A percentile compares a stretch with the other conserved stretches of the same genome.
phyloP scores from a whole-genome alignment of 306 rosid genomes.

The Vigna hirtella region DNA sequence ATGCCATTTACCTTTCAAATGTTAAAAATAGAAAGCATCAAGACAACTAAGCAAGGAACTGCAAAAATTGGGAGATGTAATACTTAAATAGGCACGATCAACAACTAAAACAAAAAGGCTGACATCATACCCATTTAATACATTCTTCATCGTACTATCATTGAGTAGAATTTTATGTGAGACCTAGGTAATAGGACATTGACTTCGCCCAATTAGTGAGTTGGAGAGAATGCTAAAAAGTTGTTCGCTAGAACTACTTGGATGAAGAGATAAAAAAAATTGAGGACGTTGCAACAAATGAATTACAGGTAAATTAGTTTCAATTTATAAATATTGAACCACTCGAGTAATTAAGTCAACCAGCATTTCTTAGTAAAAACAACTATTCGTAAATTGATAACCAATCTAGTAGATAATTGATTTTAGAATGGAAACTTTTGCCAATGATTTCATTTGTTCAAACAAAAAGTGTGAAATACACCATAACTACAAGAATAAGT shows the following conservation, averaged over 20 bases:
- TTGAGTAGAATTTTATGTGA: not conserved
- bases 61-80: not conserved
- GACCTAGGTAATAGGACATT: not conserved
- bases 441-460: slow-evolving; percentile 19
- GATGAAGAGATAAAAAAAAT: slow-evolving; percentile 8
- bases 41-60: slow-evolving; percentile 26
- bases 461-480: slow-evolving; percentile 1
- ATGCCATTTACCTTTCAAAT: slow-evolving; percentile 14
- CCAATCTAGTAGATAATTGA: slow-evolving; percentile 2
- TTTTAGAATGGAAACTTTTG: slow-evolving; percentile 6
- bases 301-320: slow-evolving; percentile 9
- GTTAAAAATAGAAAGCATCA: slow-evolving; percentile 25
- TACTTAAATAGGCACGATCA: slow-evolving; percentile 32
- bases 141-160: not conserved
- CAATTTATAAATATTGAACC: slow-evolving; percentile 20
- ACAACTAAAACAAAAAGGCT: not conserved
- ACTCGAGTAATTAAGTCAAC: slow-evolving; percentile 24
- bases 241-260: not conserved
- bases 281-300: slow-evolving; percentile 2
- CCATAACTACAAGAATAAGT: slow-evolving; percentile 39
- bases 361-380: slow-evolving; percentile 11
- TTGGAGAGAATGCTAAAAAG: not conserved
- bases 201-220: not conserved
- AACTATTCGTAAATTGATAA: not conserved
- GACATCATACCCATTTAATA: not conserved